Percentiles rank a stretch among this genome's conserved stretches.
phyloP scores from a whole-genome alignment of 495 filamentous ascomycete species.

The Daldinia grandis region DNA sequence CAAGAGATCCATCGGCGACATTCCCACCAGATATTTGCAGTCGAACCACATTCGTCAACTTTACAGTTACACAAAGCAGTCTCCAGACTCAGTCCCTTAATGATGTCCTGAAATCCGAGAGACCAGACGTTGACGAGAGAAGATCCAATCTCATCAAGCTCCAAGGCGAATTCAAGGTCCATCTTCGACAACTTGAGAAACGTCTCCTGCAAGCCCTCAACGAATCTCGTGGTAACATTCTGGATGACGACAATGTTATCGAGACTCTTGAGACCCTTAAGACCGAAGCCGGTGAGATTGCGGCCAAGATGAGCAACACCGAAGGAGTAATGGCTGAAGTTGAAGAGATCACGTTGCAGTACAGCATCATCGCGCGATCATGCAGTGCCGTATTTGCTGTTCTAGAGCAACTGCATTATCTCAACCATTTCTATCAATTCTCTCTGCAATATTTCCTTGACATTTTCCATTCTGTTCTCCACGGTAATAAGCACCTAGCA shows the following conservation, averaged over 20 bases:
- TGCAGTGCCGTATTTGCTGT: constrained; percentile 98
- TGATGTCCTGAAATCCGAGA: constrained; percentile 94
- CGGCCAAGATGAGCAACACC: constrained; percentile 92
- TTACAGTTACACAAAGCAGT: constrained; percentile 98
- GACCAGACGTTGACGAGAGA: constrained; percentile 96
- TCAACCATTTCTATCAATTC: constrained; percentile 99
- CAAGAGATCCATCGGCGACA: constrained; percentile 91
- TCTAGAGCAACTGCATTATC: constrained; percentile 94
- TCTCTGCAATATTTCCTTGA: constrained; percentile 97
- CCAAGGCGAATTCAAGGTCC: constrained; percentile 98
- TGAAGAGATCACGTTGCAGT: constrained; percentile 90
- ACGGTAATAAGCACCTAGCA: constrained; percentile 76
- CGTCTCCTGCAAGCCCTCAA: constrained; percentile 93
- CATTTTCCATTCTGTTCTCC: constrained; percentile 94
- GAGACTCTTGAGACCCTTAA: constrained; percentile 98
- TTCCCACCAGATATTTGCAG: constrained; percentile 99
- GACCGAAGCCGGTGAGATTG: constrained; percentile 95
- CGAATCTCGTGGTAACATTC: constrained; percentile 95
- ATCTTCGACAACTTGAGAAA: constrained; percentile 96
- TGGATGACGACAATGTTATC: constrained; percentile 97
- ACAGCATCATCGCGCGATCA: constrained; percentile 88
- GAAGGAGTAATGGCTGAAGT: constrained; percentile 99
- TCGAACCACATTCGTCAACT: constrained; percentile 98
- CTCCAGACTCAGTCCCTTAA: constrained; percentile 97
- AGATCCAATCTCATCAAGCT: constrained; percentile 97